Base-by-base conservation (phyloP, 2,329 filamentous ascomycete genomes). In the Clonostachys chloroleuca region DNA sequence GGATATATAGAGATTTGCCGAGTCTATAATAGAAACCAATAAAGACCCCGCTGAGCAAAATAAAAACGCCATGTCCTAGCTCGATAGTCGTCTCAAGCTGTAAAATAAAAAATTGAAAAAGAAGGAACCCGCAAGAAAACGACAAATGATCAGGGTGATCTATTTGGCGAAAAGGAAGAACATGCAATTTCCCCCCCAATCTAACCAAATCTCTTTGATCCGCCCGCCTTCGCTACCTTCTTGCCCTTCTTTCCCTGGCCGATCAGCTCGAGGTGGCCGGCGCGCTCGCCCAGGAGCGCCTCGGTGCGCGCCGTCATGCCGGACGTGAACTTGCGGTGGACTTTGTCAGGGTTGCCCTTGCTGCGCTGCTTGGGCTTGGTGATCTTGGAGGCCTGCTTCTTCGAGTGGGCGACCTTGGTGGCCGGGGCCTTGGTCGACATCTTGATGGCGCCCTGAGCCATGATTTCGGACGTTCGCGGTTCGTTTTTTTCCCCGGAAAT, bases 261-360 rank as follows among this genome's bases (percentile, higher is more conserved):
- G 51, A 83, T 79, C 52, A 83, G 59, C 67, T 83, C 80, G 20
- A 83, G 62, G 49, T 83, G 80, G 0, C 80, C 78, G 6, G 77
- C 80, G 9, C 79, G 67, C 67, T 82, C 77, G 50, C 78, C 78
- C 39, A 83, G 69, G 58, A 83, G 66, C 51, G 70, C 68, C 68
- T 83, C 80, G 34, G 80, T 83, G 66, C 72, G 70, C 49, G 67
- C 68, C 40, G 69, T 71, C 58, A 83, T 68, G 42, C 78, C 78
- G 5, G 75, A 70, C 12, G 76, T 72, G 59, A 76, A 77, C 62
- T 80, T 80, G 56, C 72, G 73, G 65, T 74, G 72, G 54, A 73
- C 56, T 67, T 77, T 79, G 65, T 80, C 76, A 54, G 75, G 67
- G 55, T 65, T 69, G 34, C 63, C 54, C 61, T 71, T 74, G 42